A percentile compares a stretch with the other conserved stretches of the same genome.
These are phyloP conservation scores for Omphalotus olearius DNA, from an alignment of 1,284 basidiomycete genomes.

Conservation along the genomic window DNA sequence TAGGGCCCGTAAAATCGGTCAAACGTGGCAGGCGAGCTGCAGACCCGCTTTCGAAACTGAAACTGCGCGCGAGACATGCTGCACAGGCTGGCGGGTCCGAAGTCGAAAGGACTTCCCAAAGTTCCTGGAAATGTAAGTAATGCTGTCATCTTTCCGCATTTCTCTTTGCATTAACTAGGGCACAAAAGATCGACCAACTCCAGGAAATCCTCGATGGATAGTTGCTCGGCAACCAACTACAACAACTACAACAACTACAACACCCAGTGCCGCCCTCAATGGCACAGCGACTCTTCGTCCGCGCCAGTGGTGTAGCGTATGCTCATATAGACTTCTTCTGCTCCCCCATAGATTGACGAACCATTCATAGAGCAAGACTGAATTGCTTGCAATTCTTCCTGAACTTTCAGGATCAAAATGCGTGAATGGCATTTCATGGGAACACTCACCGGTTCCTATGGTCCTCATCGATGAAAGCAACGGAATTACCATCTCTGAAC, in stretches of 20 bases:
- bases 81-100: too few relatives aligned
- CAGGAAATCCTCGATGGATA: conserved; percentile 5
- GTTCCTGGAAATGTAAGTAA: background rate
- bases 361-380: conserved; percentile 2
- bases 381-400: conserved; percentile 5
- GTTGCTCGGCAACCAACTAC: background rate
- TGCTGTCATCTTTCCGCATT: background rate
- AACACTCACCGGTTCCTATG: background rate
- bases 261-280: background rate
- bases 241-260: background rate
- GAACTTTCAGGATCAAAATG: background rate
- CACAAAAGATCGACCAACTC: background rate
- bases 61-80: too few relatives aligned
- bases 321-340: background rate
- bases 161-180: background rate
- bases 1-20: too few relatives aligned
- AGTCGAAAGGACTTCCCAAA: background rate
- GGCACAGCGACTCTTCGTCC: background rate
- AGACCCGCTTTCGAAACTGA: too few relatives aligned
- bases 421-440: background rate
- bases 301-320: conserved; percentile 10
- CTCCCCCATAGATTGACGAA: background rate
- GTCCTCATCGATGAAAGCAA: conserved; percentile 2
- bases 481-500: conserved; percentile 5
- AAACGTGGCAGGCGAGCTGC: too few relatives aligned